These are phyloP conservation scores for Psilocybe azurescens DNA, from an alignment of 768 basidiomycete genomes.

Conservation along the genomic window DNA sequence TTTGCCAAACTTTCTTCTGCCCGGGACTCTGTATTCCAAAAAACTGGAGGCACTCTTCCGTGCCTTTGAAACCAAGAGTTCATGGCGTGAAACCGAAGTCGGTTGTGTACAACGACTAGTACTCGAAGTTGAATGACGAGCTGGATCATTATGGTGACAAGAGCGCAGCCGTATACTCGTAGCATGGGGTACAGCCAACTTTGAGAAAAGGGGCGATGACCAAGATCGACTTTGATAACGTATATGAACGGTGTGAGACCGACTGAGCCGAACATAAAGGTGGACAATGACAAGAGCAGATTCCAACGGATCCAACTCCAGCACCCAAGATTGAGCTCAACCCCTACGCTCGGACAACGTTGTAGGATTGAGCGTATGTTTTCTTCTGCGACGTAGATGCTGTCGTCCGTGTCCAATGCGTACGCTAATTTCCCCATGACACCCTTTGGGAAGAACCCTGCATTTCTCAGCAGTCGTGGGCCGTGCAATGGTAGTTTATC, in stretches of 20 bases:
- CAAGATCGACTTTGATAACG: background rate
- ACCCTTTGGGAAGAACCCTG: background rate
- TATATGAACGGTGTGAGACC: background rate
- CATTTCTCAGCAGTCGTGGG: background rate
- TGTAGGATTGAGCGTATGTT: background rate
- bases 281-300: background rate
- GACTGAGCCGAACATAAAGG: background rate
- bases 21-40: background rate
- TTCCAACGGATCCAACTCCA: background rate
- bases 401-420: background rate
- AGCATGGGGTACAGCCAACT: background rate
- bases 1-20: background rate
- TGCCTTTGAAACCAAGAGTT: background rate
- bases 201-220: background rate
- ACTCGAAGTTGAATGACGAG: background rate
- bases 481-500: background rate
- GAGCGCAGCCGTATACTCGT: background rate
- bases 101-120: background rate
- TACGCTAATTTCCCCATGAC: background rate
- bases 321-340: background rate
- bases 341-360: background rate
- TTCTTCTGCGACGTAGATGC: conserved; percentile 1
- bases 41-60: background rate
- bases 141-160: background rate
- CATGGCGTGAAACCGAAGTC: background rate